A percentile compares a stretch with the other conserved stretches of the same genome.
phyloP scores from a whole-genome alignment of 1,284 basidiomycete genomes.

The Macrocystidia cucumis region DNA sequence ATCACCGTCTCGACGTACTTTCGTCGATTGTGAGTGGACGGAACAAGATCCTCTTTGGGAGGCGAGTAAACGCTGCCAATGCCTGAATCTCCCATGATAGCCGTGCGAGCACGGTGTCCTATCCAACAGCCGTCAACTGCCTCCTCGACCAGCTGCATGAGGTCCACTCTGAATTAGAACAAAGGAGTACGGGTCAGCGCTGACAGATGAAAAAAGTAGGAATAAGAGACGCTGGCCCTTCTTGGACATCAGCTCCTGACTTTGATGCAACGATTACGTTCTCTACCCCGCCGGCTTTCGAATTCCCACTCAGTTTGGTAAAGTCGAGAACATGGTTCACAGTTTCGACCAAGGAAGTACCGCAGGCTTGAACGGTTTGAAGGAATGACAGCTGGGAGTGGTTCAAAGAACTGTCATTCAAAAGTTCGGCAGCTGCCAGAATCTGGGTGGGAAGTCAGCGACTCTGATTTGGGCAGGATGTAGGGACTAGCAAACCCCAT shows the following conservation, averaged over 20 bases:
- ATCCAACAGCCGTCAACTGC: conserved; percentile 96
- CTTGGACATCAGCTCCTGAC: conserved; percentile 27
- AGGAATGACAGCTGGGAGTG: conserved; percentile 83
- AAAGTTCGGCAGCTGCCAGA: conserved; percentile 83
- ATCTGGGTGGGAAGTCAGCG: conserved; percentile 40
- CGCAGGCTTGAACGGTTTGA: conserved; percentile 84
- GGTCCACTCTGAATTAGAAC: conserved; percentile 76
- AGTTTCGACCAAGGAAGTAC: conserved; percentile 77
- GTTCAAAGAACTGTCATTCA: conserved; percentile 77
- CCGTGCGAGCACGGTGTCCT: conserved; percentile 78
- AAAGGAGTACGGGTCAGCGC: too few species aligned
- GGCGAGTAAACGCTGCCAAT: conserved; percentile 94
- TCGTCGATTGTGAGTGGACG: conserved; percentile 24
- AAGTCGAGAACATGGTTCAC: conserved; percentile 98
- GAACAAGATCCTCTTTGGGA: conserved; percentile 43
- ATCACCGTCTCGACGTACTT: conserved; percentile 80
- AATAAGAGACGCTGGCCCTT: conserved; percentile 4
- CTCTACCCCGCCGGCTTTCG: conserved; percentile 69
- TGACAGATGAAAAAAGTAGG: conserved; percentile 3
- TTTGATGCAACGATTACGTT: conserved; percentile 64
- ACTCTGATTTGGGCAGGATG: not conserved
- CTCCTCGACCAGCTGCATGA: conserved; percentile 90
- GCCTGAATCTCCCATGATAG: conserved; percentile 58
- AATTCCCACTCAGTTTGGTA: conserved; percentile 89
- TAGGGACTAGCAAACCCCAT: conserved; percentile 50